Conservation (phyloP, 352 stramenopile species). For the Phytopythium montanum region DNA sequence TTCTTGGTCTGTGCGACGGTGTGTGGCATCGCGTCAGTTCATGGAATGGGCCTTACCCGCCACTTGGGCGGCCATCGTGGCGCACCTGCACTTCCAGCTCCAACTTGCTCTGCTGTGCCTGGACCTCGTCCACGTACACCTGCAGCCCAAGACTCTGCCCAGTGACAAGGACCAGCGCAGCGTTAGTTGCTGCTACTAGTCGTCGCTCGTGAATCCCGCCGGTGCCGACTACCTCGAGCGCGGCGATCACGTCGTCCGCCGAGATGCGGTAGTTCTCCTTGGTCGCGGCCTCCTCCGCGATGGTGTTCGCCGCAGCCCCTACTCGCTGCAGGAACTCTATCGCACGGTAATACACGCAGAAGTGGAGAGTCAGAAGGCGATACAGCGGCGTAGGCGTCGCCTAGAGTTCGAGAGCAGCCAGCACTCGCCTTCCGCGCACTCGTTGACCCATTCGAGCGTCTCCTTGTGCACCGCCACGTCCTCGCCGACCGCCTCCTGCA, state of each 20-base stretch:
- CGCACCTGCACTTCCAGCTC: conserved; percentile 27
- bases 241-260: conserved; percentile 46
- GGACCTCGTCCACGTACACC: conserved; percentile 26
- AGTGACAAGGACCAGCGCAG: background rate
- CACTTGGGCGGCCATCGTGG: background rate
- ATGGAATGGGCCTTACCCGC: too few relatives aligned
- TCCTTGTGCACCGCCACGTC: conserved; percentile 56
- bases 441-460: conserved; percentile 61
- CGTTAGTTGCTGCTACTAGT: background rate
- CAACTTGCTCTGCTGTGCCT: conserved; percentile 24
- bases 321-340: conserved; percentile 52
- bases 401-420: background rate
- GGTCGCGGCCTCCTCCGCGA: conserved; percentile 41
- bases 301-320: conserved; percentile 41
- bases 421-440: conserved; percentile 41
- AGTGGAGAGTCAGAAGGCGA: background rate
- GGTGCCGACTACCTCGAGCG: conserved; percentile 50
- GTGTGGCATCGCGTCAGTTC: background rate
- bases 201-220: background rate
- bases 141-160: conserved; percentile 33
- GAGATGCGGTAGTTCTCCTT: conserved; percentile 73
- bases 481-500: conserved; percentile 53
- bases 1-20: conserved; percentile 34
- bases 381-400: too few relatives aligned
- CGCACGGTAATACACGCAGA: background rate